A percentile compares a stretch with the other conserved stretches of the same genome.
These are phyloP conservation scores for Cucumis sativus DNA, from an alignment of 306 rosid species.

Conservation along the genomic window Cucumber_9930_V3 NC_026661.2:11838501-11839000, in stretches of 20 bases:
- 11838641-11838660: not conserved
- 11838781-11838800: not conserved
- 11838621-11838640: not conserved
- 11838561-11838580: not conserved
- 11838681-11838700: not conserved
- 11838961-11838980: conserved; percentile 81
- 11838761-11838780: not conserved
- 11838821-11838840: not conserved
- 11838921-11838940: conserved; percentile 94
- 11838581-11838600: not conserved
- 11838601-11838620: not conserved
- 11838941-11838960: conserved; percentile 88
- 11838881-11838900: not conserved
- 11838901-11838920: conserved; percentile 36
- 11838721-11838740: not conserved
- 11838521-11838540: not conserved
- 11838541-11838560: not conserved
- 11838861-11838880: not conserved
- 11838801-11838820: not conserved
- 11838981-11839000: conserved; percentile 63
- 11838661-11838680: not conserved
- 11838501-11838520: not conserved
- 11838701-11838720: not conserved
- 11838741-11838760: not conserved
- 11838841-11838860: not conserved